Evolutionary conservation across 371 early-diverging fungal species (phyloP).

Genomic region (Mortierella sp.): DNA sequence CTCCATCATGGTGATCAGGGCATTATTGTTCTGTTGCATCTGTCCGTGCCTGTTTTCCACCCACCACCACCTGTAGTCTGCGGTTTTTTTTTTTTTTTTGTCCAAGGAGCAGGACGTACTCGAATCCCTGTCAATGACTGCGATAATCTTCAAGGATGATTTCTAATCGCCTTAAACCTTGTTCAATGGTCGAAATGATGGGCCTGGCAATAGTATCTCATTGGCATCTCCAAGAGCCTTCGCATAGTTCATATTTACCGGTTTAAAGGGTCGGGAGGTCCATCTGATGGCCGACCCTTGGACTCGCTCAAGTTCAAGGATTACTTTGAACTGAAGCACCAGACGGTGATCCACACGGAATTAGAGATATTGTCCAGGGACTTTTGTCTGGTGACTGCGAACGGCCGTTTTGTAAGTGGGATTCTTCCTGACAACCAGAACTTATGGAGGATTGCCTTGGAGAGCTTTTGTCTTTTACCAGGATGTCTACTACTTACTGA

Average conservation of each 20-base stretch:
- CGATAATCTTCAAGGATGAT: neutral
- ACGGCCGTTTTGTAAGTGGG: conserved; percentile 56
- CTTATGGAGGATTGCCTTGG: conserved; percentile 1
- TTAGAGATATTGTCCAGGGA: conserved; percentile 63
- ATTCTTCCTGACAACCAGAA: neutral
- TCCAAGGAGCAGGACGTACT: neutral
- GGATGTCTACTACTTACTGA: neutral
- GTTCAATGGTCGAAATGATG: neutral
- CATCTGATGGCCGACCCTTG: conserved; percentile 25
- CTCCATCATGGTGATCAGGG: too few species aligned
- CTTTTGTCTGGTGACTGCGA: conserved; percentile 64
- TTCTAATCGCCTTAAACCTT: conserved; percentile 10
- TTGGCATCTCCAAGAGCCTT: conserved; percentile 50
- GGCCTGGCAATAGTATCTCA: conserved; percentile 24
- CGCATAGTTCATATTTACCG: conserved; percentile 42
- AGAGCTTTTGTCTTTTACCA: too few species aligned
- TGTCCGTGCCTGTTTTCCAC: neutral
- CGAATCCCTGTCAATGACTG: neutral
- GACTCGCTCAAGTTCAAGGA: conserved; percentile 41
- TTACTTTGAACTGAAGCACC: conserved; percentile 56
- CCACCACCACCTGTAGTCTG: neutral
- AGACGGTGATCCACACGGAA: conserved; percentile 56
- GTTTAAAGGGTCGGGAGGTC: conserved; percentile 46
- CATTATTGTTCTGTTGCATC: too few species aligned
- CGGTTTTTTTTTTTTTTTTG: conserved; percentile 1